These are phyloP conservation scores for Brassica hybrid DNA, from an alignment of 441 rosid genomes.

Conservation along the genomic window DNA sequence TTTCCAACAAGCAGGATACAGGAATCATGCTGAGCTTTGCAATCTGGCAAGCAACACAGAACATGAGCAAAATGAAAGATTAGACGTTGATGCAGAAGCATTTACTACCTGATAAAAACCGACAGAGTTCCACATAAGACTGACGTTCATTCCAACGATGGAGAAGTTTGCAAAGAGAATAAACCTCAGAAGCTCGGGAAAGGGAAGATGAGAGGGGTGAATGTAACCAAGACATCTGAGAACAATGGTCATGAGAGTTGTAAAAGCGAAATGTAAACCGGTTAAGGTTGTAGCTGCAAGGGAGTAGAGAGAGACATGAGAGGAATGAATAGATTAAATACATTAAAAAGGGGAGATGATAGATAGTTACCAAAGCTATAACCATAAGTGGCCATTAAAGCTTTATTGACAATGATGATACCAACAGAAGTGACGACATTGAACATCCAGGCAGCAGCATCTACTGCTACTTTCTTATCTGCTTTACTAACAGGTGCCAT, in stretches of 20 bases:
- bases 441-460: conserved; percentile 87
- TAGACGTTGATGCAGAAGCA: not conserved
- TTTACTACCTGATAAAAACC: conserved; percentile 71
- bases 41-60: conserved; percentile 49
- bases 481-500: conserved; percentile 67
- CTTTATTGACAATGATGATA: conserved; percentile 74
- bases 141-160: conserved; percentile 81
- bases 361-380: conserved; percentile 67
- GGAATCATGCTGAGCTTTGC: conserved; percentile 86
- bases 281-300: conserved; percentile 76
- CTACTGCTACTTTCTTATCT: conserved; percentile 66
- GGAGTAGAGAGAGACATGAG: not conserved
- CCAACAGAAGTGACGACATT: conserved; percentile 84
- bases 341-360: not conserved
- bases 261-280: conserved; percentile 70
- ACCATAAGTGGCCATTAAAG: conserved; percentile 81
- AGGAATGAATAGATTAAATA: not conserved
- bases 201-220: conserved; percentile 73
- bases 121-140: conserved; percentile 82
- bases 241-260: conserved; percentile 63
- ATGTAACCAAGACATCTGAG: conserved; percentile 73
- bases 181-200: conserved; percentile 65
- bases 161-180: conserved; percentile 71
- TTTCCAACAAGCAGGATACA: conserved; percentile 76
- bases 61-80: conserved; percentile 16